These are phyloP conservation scores for Malassezia globosa DNA, from an alignment of 1,284 basidiomycete species.

Conservation along the genomic window DNA sequence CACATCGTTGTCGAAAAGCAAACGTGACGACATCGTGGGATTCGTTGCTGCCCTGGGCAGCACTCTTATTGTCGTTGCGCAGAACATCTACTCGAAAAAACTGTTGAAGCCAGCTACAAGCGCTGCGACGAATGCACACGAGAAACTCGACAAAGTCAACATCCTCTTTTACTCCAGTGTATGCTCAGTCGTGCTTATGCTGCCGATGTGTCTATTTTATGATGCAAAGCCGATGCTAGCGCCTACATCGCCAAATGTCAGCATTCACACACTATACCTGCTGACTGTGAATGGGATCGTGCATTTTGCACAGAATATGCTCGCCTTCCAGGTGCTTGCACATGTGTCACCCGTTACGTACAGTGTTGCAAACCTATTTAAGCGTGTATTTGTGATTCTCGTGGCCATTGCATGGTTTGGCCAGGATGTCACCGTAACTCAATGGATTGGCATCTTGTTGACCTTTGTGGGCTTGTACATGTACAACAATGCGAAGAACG, in stretches of 20 bases:
- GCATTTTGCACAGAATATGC: slow-evolving; percentile 91
- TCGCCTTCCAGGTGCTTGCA: slow-evolving; percentile 89
- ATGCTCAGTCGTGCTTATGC: slow-evolving; percentile 64
- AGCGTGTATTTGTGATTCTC: slow-evolving; percentile 94
- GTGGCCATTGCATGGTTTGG: slow-evolving; percentile 95
- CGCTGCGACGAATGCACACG: slow-evolving; percentile 50
- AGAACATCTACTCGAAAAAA: slow-evolving; percentile 99
- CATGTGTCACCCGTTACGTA: slow-evolving; percentile 97
- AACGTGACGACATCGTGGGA: slow-evolving; percentile 43
- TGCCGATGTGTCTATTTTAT: slow-evolving; percentile 40
- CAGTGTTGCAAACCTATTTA: slow-evolving; percentile 92
- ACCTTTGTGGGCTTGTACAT: slow-evolving; percentile 82
- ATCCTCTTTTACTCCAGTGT: slow-evolving; percentile 87
- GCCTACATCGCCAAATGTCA: slow-evolving; percentile 6
- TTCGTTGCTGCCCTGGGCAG: slow-evolving; percentile 24
- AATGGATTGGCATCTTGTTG: slow-evolving; percentile 69
- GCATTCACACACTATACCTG: slow-evolving; percentile 52
- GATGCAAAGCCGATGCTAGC: slow-evolving; percentile 20
- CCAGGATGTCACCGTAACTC: slow-evolving; percentile 70
- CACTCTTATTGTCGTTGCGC: slow-evolving; percentile 71
- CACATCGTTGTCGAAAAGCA: slow-evolving; percentile 79
- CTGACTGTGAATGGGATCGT: slow-evolving; percentile 86
- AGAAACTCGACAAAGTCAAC: slow-evolving; percentile 89
- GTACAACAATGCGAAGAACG: slow-evolving; percentile 80
- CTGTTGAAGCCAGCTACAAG: slow-evolving; percentile 54